Evolutionary conservation across 1,284 basidiomycete genomes (phyloP).

Genomic region (Agroathelia rolfsii): DNA sequence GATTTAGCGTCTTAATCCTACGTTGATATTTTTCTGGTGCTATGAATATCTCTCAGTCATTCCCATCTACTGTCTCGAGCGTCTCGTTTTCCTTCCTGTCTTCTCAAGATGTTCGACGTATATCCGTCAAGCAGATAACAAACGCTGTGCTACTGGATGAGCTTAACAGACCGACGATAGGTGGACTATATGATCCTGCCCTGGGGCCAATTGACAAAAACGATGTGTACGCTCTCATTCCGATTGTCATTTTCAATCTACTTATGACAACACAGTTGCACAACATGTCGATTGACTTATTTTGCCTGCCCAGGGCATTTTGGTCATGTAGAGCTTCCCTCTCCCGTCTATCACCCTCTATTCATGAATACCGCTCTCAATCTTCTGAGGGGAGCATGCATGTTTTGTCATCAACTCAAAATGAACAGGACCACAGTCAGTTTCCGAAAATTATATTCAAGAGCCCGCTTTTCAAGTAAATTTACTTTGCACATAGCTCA

Average conservation of each 20-base stretch:
- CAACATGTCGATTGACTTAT: constrained; percentile 87
- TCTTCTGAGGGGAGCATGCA: constrained; percentile 82
- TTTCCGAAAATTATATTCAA: constrained; percentile 12
- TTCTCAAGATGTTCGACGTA: constrained; percentile 82
- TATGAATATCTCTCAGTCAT: constrained; percentile 92
- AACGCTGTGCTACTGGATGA: constrained; percentile 94
- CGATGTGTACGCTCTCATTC: constrained; percentile 67
- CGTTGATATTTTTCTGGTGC: constrained; percentile 1
- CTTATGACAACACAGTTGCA: constrained; percentile 50
- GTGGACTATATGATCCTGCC: constrained; percentile 92
- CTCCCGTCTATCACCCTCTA: constrained; percentile 93
- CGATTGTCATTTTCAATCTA: constrained; percentile 5
- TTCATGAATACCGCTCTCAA: constrained; percentile 93
- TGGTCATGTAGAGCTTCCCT: constrained; percentile 96
- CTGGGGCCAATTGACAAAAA: constrained; percentile 83
- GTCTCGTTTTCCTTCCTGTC: constrained; percentile 94
- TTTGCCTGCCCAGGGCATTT: constrained; percentile 97
- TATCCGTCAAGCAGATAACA: constrained; percentile 94
- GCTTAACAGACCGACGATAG: constrained; percentile 83
- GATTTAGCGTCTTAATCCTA: too few species aligned
- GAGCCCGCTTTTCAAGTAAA: constrained; percentile 1
- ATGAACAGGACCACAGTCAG: constrained; percentile 67
- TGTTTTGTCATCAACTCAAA: constrained; percentile 95
- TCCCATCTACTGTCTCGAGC: constrained; percentile 77
- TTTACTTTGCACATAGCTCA: constrained; percentile 39